Evolutionary conservation across 2,329 filamentous ascomycete species (phyloP), one percentile per base, ranked within the genome.

Genomic region (Sordariomycetes sp.): DNA sequence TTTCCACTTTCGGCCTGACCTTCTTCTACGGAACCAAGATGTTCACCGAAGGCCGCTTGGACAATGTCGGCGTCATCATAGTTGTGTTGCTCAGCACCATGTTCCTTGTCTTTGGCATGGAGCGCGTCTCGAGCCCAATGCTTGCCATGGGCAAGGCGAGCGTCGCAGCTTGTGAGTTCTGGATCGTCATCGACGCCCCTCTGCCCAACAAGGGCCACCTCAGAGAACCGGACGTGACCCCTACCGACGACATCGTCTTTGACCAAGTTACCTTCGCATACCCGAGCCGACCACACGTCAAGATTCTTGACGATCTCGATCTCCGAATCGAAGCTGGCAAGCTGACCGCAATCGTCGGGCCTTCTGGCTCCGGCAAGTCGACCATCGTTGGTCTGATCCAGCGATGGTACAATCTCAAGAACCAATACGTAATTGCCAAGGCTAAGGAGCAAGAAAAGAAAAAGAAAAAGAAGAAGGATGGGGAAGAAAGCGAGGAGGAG

Each of bases 321-420:
- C 55, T 84, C 8, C 60, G 53, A 1, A 72, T 86, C 36, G 63
- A 72, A 39, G 65, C 72, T 7, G 78, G 79, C 15, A 81, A 82
- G 46, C 70, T 79, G 3, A 85, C 80, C 1, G 82, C 82, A 3
- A 79, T 87, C 14, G 82, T 87, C 15, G 82, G 82, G 0, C 72
- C 79, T 1, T 83, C 78, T 3, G 82, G 82, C 0, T 78, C 72
- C 5, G 82, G 83, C 1, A 88, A 87, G 52, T 82, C 76, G 33
- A 87, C 82, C 0, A 75, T 86, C 18, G 73, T 86, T 1, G 79
- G 77, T 0, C 57, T 87, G 3, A 61, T 86, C 4, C 76, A 86
- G 48, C 64, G 80, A 21, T 86, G 80, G 79, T 86, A 86, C 48
- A 72, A 75, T 3, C 60, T 81, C 1, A 59, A 68, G 23, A 61